Evolutionary conservation across 345 rosid species (phyloP), one percentile per base, ranked within the genome.

Genomic region (Gossypium sturtianum): DNA sequence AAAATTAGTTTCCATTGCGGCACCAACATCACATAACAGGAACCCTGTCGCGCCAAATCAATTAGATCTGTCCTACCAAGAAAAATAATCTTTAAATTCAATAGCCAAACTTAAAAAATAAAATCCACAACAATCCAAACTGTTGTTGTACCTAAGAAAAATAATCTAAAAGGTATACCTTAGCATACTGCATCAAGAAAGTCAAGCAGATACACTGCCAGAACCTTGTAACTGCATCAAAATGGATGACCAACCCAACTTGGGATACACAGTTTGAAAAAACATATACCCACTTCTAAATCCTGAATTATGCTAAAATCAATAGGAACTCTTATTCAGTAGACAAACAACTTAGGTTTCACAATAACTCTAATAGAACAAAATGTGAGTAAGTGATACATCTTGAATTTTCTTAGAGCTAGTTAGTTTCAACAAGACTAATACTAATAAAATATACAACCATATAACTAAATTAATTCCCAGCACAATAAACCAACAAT

Each of bases 181-280:
- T 9, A 15, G 22, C 72, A 68, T 49, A 16, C 45, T 25, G 3
- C 38, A 44, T 19, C 54, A 72, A 19, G 17, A 2, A 71, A 58
- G 16, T 58, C 53, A 41, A 20, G 53, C 53, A 59, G 44, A 72
- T 23, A 16, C 4, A 60, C 58, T 10, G 16, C 15, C 16, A 15
- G 49, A 59, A 59, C 44, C 75, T 44, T 58, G 20, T n/a, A 56
- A 52, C 23, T 71, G 38, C 38, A 22, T 60, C 47, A 47, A 59
- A 70, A 73, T 59, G 45, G 66, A 60, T 25, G 27, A 73, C 43
- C 75, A 73, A 60, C 58, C 56, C 76, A 62, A 29, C 70, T 73
- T 12, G 29, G 34, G 27, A 62, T 49, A 73, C 48, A 19, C 69
- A 73, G 45, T 7, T 47, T 1, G n/a, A 19, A 62, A 61, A 54